Base-by-base conservation (phyloP, 768 basidiomycete genomes). In the Mycena vitilis region DNA sequence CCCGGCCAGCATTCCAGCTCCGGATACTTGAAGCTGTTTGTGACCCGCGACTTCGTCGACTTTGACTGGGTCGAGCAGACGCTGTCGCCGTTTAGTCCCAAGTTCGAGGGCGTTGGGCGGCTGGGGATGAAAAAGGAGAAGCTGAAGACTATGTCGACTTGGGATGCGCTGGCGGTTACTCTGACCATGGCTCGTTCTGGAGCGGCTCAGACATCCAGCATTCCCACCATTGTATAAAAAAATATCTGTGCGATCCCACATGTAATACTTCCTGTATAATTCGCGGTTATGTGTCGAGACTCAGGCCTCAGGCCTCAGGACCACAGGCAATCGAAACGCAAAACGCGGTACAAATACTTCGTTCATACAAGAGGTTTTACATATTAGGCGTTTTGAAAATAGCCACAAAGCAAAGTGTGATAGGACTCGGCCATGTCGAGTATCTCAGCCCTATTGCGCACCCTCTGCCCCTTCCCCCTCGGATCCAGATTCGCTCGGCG, bases 21-120 rank as follows among this genome's bases (percentile, higher is more conserved):
- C 0, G 82, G 82, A n/a, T 85, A 85, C 74, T 68, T 85, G 60
- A 85, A 85, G 65, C 70, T 85, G 13, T 85, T 86, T 68, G 79
- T 85, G 10, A 84, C 83, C n/a, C 83, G 82, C 4, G 74, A 74
- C 12, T 83, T 79, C 63, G 79, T 81, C 5, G 82, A 82, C 5
- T 76, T 85, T 72, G 76, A 75, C 38, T 74, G 81, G 37, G 75
- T 85, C 66, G 82, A 83, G 70, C 84, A 85, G 71, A 7, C 1
- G 22, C 4, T n/a, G 3, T 53, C 49, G 40, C 62, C 62, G 18
- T 34, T 63, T 30, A 5, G 44, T 10, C 37, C 40, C 38, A 23
- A n/a, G 11, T 54, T 23, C n/a, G 25, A 34, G 40, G 62, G 53
- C 22, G 44, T 9, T 20, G 52, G 40, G 38, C 47, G 47, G 47